phyloP scores from a whole-genome alignment of 108 stramenopile genomes.

The Pseudonitzschia delicatissima region DNA sequence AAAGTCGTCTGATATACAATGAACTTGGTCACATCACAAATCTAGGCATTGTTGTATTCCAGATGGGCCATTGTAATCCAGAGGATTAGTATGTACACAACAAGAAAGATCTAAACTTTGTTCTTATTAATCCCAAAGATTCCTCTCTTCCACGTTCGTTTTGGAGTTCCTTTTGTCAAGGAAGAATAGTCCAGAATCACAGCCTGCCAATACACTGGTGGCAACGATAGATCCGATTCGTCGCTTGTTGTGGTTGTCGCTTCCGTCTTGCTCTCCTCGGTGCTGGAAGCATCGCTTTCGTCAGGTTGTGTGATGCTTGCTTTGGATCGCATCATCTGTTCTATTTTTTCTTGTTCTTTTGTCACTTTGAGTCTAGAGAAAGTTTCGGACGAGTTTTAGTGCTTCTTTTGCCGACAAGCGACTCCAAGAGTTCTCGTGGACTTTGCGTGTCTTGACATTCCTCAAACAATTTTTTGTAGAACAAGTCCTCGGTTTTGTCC shows the following conservation, averaged over 20 bases:
- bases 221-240: not conserved
- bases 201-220: slow-evolving; percentile 10
- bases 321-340: not conserved
- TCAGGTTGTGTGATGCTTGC: not conserved
- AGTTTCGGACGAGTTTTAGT: slow-evolving; percentile 6
- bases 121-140: not conserved
- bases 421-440: not conserved
- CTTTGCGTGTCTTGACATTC: not conserved
- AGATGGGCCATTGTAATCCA: no score
- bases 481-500: slow-evolving; percentile 29
- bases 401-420: slow-evolving; percentile 8
- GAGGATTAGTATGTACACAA: no score
- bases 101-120: no score
- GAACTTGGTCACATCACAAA: no score
- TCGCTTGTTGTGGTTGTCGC: no score
- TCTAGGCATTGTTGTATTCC: no score
- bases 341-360: not conserved
- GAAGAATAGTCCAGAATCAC: slow-evolving; percentile 11
- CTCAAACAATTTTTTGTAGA: slow-evolving; percentile 4
- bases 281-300: not conserved
- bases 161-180: not conserved
- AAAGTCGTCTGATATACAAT: no score
- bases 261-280: no score
- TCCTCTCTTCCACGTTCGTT: not conserved
- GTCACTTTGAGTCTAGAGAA: not conserved